These are phyloP conservation scores for Asterionellopsis glacialis DNA, from an alignment of 108 stramenopile genomes.

Conservation along the genomic window DNA sequence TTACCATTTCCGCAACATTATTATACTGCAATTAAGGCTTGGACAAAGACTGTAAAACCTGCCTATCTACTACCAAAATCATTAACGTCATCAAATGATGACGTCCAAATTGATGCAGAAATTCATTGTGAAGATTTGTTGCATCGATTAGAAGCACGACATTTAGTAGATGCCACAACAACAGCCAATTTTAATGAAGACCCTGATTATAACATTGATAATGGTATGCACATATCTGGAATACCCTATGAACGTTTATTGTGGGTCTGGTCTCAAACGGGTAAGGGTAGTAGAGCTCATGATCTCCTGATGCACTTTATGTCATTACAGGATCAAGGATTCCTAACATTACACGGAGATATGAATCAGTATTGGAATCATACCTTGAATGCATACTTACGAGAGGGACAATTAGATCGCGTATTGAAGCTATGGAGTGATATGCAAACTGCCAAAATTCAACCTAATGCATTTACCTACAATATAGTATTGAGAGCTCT, in stretches of 20 bases:
- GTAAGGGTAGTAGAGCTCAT: not conserved
- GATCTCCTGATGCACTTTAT: not conserved
- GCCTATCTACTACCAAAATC: not conserved
- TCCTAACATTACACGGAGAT: not conserved
- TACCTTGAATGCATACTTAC: not conserved
- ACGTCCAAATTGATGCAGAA: not conserved
- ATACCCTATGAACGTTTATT: not conserved
- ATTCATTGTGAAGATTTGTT: not conserved
- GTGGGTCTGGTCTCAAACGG: not conserved
- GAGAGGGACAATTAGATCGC: not conserved
- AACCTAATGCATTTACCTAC: not conserved
- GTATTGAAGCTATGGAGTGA: not conserved
- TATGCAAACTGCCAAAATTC: not conserved
- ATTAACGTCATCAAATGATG: not conserved
- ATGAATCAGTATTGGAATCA: not conserved
- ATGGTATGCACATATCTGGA: not conserved
- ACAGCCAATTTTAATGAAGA: not conserved
- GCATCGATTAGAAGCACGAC: not conserved
- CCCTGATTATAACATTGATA: no score
- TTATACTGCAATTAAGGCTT: not conserved
- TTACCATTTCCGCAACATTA: conserved; percentile 1
- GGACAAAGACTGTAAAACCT: not conserved
- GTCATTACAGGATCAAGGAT: not conserved
- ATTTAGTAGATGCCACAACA: not conserved
- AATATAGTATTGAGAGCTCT: not conserved